These are phyloP conservation scores for Sicyos baderoa DNA, from an alignment of 306 rosid species.

Conservation along the genomic window DNA sequence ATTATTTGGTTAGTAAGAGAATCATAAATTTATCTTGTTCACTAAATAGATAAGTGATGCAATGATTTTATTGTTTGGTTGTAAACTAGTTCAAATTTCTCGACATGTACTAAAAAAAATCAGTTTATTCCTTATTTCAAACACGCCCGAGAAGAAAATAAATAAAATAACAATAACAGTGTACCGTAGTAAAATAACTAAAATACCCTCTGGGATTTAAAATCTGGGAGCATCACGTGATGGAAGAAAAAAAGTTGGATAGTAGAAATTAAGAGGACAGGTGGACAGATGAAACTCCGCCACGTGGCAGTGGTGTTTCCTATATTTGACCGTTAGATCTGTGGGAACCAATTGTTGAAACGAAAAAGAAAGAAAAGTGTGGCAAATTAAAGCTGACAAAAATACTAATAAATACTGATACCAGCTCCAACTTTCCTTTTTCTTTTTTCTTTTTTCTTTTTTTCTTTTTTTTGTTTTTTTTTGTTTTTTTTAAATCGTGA, in stretches of 20 bases:
- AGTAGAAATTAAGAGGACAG: neutral
- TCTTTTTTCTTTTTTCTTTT: neutral
- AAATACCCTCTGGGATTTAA: slow-evolving; percentile 5
- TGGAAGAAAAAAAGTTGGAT: neutral
- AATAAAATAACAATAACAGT: no score
- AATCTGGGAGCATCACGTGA: slow-evolving; percentile 23
- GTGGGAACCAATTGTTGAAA: slow-evolving; percentile 5
- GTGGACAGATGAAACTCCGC: neutral
- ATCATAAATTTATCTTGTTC: no score
- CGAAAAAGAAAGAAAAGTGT: neutral
- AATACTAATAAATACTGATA: neutral
- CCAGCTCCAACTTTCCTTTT: neutral
- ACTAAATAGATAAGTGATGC: no score
- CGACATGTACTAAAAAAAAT: no score
- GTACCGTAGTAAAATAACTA: neutral
- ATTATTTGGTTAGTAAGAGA: no score
- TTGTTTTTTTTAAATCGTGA: no score
- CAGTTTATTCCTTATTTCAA: no score
- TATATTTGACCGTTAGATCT: slow-evolving; percentile 17
- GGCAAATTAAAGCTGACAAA: slow-evolving; percentile 12
- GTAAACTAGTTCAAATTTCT: no score
- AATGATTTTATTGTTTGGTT: no score
- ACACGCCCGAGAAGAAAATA: no score
- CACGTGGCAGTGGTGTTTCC: slow-evolving; percentile 2
- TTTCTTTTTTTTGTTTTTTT: neutral